Base-by-base conservation (phyloP, 2,329 filamentous ascomycete genomes). In the Emericellopsis atlantica region DNA sequence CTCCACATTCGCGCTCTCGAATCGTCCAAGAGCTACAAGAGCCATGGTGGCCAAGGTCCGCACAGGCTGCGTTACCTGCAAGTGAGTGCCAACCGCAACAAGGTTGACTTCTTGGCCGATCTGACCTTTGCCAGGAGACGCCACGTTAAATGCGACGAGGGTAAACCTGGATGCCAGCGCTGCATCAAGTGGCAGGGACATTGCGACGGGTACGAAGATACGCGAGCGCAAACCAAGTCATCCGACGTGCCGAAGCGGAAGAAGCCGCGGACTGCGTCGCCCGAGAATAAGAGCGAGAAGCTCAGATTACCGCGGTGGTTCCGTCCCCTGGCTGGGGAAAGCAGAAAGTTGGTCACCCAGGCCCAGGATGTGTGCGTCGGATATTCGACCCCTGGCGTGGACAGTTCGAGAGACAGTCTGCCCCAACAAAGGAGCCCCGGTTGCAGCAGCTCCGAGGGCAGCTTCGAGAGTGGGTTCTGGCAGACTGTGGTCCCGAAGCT, bases 131-230 rank as follows among this genome's bases (percentile, higher is more conserved):
- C 38, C 39, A 57, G 53, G 44, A 50, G 48, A 42, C 50, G 55
- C 14, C 55, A 57, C 41, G 53, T 58, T 15, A 58, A 58, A 39
- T 58, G 55, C 43, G 55, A 58, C 40, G 55, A 58, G 39, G 46
- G 46, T 8, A 56, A 55, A 41, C 55, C 55, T 4, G 49, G 43
- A 4, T 58, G 55, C 40, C 45, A 52, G 23, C 44, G 55, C 32
- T 58, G 55, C 40, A 41, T 57, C 31, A 57, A 55, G 33, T 57
- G 52, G 54, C 49, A 49, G 22, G 55, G 55, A 9, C 49, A 48
- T 26, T 58, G 55, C 39, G 52, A 55, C 5, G 55, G 55, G 1
- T 58, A 58, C 41, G 49, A 43, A 32, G 18, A 40, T 11, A 5
- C n/a, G 31, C 31, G 37, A 23, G 21, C 26, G 11, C 31, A 32